Evolutionary conservation across 768 basidiomycete genomes (phyloP).

Genomic region (Boletus sp.): DNA sequence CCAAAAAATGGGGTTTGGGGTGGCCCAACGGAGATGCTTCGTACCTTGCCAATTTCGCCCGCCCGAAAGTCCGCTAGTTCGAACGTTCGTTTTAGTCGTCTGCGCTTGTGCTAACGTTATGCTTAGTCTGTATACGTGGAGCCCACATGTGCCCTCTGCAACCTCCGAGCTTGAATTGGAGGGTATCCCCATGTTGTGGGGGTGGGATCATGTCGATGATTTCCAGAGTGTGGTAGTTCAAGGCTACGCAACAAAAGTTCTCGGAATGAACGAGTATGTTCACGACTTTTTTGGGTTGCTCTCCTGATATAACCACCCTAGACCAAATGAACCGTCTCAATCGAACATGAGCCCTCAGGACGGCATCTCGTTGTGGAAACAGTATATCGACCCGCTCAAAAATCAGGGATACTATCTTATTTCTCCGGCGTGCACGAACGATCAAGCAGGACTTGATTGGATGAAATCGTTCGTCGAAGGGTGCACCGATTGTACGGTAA

Average conservation of each 20-base stretch:
- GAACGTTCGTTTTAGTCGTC: conserved; percentile 12
- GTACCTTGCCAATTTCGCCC: conserved; percentile 51
- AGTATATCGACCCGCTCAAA: conserved; percentile 63
- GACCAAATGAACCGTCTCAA: conserved; percentile 69
- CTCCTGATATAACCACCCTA: conserved; percentile 27
- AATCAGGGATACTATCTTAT: conserved; percentile 57
- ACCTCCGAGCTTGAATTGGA: conserved; percentile 47
- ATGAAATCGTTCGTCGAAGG: conserved; percentile 52
- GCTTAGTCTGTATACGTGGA: conserved; percentile 66
- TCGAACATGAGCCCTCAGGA: conserved; percentile 55
- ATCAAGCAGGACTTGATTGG: conserved; percentile 65
- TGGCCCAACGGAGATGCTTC: conserved; percentile 61
- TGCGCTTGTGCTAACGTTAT: not conserved
- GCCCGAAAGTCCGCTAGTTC: conserved; percentile 44
- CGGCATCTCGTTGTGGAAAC: conserved; percentile 59
- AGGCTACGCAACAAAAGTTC: conserved; percentile 53
- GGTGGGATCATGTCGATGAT: conserved; percentile 45
- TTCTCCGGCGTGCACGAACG: conserved; percentile 70
- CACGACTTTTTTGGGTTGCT: not conserved
- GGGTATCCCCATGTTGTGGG: conserved; percentile 75
- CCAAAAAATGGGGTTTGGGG: conserved; percentile 59
- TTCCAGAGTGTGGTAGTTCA: conserved; percentile 47
- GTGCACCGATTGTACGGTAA: conserved; percentile 54
- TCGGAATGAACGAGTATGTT: conserved; percentile 81
- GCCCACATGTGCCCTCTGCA: conserved; percentile 43